Evolutionary conservation across 768 basidiomycete genomes (phyloP).

Genomic region (Rhizopogon vulgaris): DNA sequence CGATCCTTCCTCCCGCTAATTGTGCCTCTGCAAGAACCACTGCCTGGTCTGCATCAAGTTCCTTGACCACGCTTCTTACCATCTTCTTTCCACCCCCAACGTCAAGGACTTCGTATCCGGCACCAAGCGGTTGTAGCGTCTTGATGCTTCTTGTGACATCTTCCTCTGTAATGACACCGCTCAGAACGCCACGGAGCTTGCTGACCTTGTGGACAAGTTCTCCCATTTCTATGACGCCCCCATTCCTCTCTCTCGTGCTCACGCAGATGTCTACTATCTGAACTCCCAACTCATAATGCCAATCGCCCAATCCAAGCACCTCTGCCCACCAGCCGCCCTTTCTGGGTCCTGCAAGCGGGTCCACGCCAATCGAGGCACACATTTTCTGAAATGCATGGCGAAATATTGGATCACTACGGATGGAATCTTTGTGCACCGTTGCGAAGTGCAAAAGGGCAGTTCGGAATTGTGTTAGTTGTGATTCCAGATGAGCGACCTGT

Average conservation of each 20-base stretch:
- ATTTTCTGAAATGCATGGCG: conserved; percentile 92
- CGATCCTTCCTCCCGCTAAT: conserved; percentile 62
- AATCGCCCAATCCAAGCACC: conserved; percentile 82
- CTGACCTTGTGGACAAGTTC: conserved; percentile 79
- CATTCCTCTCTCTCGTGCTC: conserved; percentile 82
- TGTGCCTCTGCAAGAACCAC: conserved; percentile 72
- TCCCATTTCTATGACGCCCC: conserved; percentile 84
- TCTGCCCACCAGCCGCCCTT: conserved; percentile 92
- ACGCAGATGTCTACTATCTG: conserved; percentile 93
- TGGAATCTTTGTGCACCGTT: conserved; percentile 74
- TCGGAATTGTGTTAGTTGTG: conserved; percentile 82
- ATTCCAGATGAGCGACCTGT: conserved; percentile 73
- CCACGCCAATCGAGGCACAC: conserved; percentile 92
- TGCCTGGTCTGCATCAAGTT: conserved; percentile 86
- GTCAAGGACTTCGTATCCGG: conserved; percentile 84
- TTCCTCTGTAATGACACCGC: conserved; percentile 73
- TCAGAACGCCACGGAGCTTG: conserved; percentile 64
- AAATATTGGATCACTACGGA: conserved; percentile 79
- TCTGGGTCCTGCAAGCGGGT: conserved; percentile 83
- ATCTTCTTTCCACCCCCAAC: conserved; percentile 67
- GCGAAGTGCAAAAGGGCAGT: conserved; percentile 77
- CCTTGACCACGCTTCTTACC: conserved; percentile 85
- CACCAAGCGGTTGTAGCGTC: conserved; percentile 80
- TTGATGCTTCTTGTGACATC: conserved; percentile 82
- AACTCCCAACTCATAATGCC: conserved; percentile 93